Base-by-base conservation (phyloP, 768 basidiomycete species). In the Lepiota brunneoincarnata region DNA sequence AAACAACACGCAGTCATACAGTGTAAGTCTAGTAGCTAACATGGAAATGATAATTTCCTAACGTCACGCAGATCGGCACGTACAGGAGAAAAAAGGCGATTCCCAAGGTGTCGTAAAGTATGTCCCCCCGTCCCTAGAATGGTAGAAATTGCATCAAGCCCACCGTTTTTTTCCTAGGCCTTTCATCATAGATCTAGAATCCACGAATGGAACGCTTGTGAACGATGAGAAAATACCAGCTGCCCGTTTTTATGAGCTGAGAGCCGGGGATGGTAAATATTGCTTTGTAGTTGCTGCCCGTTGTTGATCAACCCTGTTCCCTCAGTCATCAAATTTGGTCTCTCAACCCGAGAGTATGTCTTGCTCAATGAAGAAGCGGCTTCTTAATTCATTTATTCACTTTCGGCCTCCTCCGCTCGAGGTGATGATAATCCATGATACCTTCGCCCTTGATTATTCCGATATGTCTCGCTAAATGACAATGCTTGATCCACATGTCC, bases 1-100 rank as follows among this genome's bases (percentile, higher is more conserved):
- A 99, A 99, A 66, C 97, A 99, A 66, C 97, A 99, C 65, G 94
- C 97, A 14, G 97, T 87, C 2, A 89, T 99, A 28, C 97, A 99
- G 72, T 93, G 89, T 89, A 64, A 23, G 85, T 67, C 37, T 24
- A 18, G 41, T 47, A 34, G 42, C 42, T 46, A n/a, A 39, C 10
- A 21, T 35, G 38, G 35, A n/a, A n/a, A 28, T 38, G 52, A 55
- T 35, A 20, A 48, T 39, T 54, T 48, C 24, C 57, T 47, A 36
- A 17, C 40, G 39, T 31, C 55, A 52, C 52, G 24, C 59, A 91
- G 89, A 89, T 67, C 89, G 97, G 24, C 86, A 89, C 62, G 78
- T 98, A 3, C 82, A 81, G 56, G 88, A 91, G 64, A 91, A 7
- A 31, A 31, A 89, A 67, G 89, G 95, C 63, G 94, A 97, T 67